These are phyloP conservation scores for Claviceps capensis DNA, from an alignment of 2,329 filamentous ascomycete species.

Conservation along the genomic window DNA sequence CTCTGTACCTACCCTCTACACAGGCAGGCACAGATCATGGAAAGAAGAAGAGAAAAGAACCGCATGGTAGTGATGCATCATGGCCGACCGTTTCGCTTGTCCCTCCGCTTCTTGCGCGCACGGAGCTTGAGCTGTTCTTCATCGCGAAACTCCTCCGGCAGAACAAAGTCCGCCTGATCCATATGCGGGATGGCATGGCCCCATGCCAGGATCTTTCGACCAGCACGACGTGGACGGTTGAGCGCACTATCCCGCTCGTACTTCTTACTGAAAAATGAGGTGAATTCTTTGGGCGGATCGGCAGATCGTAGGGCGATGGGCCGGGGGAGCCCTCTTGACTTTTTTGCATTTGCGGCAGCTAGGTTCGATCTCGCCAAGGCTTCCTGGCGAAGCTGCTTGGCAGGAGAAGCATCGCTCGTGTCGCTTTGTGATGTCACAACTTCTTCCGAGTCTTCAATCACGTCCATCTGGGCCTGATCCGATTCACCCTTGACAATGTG, in stretches of 20 bases:
- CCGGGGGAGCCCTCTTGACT: slow-evolving; percentile 16
- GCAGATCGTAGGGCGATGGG: slow-evolving; percentile 19
- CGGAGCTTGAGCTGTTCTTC: slow-evolving; percentile 41
- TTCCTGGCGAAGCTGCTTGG: slow-evolving; percentile 64
- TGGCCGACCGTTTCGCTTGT: slow-evolving; percentile 37
- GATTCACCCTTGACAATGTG: slow-evolving; percentile 7
- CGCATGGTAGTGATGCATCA: slow-evolving; percentile 10
- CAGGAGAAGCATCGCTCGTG: slow-evolving; percentile 32
- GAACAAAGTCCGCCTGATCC: slow-evolving; percentile 54
- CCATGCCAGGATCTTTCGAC: slow-evolving; percentile 63
- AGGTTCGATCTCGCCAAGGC: slow-evolving; percentile 40
- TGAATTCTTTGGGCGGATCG: slow-evolving; percentile 48
- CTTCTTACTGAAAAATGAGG: slow-evolving; percentile 73
- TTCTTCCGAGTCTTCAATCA: slow-evolving; percentile 16
- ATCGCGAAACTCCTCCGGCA: slow-evolving; percentile 53
- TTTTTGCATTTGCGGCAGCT: slow-evolving; percentile 22
- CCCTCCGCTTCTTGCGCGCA: slow-evolving; percentile 48
- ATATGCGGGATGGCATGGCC: slow-evolving; percentile 68
- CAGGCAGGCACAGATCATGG: background rate
- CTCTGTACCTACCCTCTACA: background rate
- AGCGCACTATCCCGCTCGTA: slow-evolving; percentile 70
- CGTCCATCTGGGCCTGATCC: slow-evolving; percentile 14
- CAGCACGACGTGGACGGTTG: slow-evolving; percentile 55
- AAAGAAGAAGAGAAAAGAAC: background rate
- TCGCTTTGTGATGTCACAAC: slow-evolving; percentile 38